Percentiles rank a stretch among this genome's conserved stretches.
Evolutionary conservation across 495 filamentous ascomycete species (phyloP).

Genomic region (Jackrogersella multiformis): DNA sequence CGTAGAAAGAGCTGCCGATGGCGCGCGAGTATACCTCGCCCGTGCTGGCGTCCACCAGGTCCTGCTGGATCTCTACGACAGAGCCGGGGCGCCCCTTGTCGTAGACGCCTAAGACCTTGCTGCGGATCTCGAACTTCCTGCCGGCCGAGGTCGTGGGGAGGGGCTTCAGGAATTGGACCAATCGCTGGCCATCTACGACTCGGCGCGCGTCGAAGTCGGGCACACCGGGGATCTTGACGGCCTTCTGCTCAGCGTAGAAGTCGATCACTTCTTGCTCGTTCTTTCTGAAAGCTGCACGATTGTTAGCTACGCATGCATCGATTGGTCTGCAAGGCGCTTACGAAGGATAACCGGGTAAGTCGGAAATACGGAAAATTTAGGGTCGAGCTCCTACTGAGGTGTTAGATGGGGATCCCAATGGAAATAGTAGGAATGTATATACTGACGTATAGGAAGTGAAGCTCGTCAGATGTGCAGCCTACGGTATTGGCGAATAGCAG

Average conservation of each 20-base stretch:
- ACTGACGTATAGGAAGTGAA: conserved; percentile 88
- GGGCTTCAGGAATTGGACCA: conserved; percentile 78
- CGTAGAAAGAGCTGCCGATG: conserved; percentile 76
- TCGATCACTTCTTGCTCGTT: conserved; percentile 81
- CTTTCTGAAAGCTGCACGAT: conserved; percentile 75
- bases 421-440: not conserved
- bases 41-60: conserved; percentile 73
- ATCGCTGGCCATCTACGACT: conserved; percentile 86
- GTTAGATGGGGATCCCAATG: conserved; percentile 15
- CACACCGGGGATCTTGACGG: conserved; percentile 73
- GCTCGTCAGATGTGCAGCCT: conserved; percentile 81
- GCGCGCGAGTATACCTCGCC: conserved; percentile 78
- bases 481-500: conserved; percentile 90
- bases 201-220: conserved; percentile 78
- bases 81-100: conserved; percentile 89
- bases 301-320: conserved; percentile 2
- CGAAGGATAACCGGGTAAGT: conserved; percentile 86
- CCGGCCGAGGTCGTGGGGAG: conserved; percentile 78
- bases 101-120: conserved; percentile 85
- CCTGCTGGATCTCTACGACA: conserved; percentile 81
- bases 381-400: conserved; percentile 74
- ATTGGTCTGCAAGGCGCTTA: conserved; percentile 45
- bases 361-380: conserved; percentile 83
- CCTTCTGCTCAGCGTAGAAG: conserved; percentile 76
- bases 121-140: conserved; percentile 76